Evolutionary conservation across 768 basidiomycete genomes (phyloP), one percentile per base, ranked within the genome.

Genomic region (Artomyces pyxidatus): DNA sequence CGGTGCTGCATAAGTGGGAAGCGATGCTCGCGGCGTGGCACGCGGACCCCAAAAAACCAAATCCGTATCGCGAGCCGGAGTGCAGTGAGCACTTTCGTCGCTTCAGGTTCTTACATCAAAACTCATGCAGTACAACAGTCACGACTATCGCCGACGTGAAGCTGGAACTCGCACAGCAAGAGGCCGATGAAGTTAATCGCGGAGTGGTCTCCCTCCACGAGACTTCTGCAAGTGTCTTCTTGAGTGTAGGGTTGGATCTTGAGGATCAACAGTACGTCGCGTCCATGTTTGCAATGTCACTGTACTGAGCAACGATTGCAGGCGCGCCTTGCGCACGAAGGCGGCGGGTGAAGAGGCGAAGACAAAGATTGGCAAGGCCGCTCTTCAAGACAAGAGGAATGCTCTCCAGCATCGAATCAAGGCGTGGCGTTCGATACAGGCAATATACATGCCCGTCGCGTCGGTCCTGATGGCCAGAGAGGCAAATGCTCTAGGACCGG

Each of bases 341-440:
- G 21, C 21, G 17, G 39, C 21, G 16, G 14, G 21, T 23, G 14
- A 41, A 3, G n/a, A 4, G 1, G 8, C 23, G 1, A 27, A 43
- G 6, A 48, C 35, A 2, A 38, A 17, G 8, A 43, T 7, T 40
- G 45, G 45, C 39, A 52, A 35, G n/a, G 37, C 32, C 10, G n/a
- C 22, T 21, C n/a, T 52, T 7, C 51, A 52, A 30, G 38, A 52
- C 8, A 40, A 32, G 35, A 21, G 47, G 10, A 48, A 40, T 26
- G 30, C 39, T 5, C 47, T 52, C 37, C 35, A 16, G 4, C 39
- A 37, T 10, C 46, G 47, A 10, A 52, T 52, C 26, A 26, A 48
- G 21, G 26, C 37, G 4, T 52, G 51, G 51, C 23, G 51, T 14
- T 23, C 10, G 1, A 25, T 40, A 35, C 51, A 52, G 42, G 30